Percentiles rank a stretch among this genome's conserved stretches.
Evolutionary conservation across 2,329 filamentous ascomycete species (phyloP).

Genomic region (Dothistroma septosporum): DNA sequence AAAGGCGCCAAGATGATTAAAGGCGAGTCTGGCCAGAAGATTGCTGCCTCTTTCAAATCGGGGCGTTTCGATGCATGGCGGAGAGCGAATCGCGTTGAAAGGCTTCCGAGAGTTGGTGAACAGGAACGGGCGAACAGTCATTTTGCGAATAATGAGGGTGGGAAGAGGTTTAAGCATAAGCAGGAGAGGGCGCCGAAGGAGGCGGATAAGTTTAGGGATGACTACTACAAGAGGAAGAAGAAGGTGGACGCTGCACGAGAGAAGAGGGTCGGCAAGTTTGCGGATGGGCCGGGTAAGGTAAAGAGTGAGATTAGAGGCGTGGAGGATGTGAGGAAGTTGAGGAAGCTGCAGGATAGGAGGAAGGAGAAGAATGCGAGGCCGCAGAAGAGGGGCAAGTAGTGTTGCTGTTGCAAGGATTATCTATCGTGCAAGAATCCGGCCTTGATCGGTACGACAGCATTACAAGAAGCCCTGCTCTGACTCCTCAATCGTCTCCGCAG

Average conservation of each 20-base stretch:
- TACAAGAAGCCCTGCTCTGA: no score
- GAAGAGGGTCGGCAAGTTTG: constrained; percentile 71
- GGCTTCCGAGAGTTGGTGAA: constrained; percentile 79
- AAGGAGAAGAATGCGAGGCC: constrained; percentile 87
- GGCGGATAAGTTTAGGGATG: constrained; percentile 85
- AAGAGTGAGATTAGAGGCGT: constrained; percentile 77
- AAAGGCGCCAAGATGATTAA: constrained; percentile 66
- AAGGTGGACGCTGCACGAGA: constrained; percentile 81
- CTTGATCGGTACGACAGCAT: no score
- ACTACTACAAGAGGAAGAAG: constrained; percentile 88
- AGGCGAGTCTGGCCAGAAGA: constrained; percentile 92
- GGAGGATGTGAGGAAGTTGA: constrained; percentile 79
- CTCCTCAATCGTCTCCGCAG: no score
- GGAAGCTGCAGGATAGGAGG: constrained; percentile 70
- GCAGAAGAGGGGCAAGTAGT: constrained; percentile 11
- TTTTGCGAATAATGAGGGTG: constrained; percentile 36
- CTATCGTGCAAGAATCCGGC: background rate
- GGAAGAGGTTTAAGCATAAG: constrained; percentile 75
- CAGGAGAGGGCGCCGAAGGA: constrained; percentile 84
- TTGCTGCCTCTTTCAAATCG: constrained; percentile 86
- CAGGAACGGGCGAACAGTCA: constrained; percentile 51
- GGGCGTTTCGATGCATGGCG: constrained; percentile 93
- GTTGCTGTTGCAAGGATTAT: background rate
- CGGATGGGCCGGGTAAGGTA: constrained; percentile 55
- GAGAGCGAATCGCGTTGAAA: constrained; percentile 74